phyloP scores from a whole-genome alignment of 352 stramenopile genomes.

The Phytophthora europaea region DNA sequence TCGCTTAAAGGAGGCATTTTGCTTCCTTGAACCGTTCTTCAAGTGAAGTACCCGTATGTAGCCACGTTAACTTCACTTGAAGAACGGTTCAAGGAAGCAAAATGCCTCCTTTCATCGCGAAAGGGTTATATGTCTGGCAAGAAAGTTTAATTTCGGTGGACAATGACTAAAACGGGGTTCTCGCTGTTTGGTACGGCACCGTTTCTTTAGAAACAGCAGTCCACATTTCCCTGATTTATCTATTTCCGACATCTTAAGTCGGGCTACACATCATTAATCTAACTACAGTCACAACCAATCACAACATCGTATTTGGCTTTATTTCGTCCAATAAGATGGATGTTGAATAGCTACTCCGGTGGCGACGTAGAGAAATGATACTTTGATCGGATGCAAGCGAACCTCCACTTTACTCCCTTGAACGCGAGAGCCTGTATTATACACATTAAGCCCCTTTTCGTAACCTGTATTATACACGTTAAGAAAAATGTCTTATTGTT shows the following conservation, averaged over 20 bases:
- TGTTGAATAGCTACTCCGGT: background rate
- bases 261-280: background rate
- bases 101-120: too few relatives aligned
- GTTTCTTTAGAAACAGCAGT: slow-evolving; percentile 1
- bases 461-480: too few relatives aligned
- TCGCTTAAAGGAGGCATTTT: too few relatives aligned
- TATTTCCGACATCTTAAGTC: background rate
- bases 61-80: too few relatives aligned
- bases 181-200: background rate
- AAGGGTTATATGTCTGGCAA: too few relatives aligned
- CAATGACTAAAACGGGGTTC: background rate
- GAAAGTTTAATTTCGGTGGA: too few relatives aligned
- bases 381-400: background rate
- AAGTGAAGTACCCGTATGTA: too few relatives aligned
- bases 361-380: background rate
- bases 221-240: background rate
- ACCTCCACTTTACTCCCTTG: background rate
- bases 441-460: too few relatives aligned
- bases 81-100: too few relatives aligned
- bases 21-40: too few relatives aligned
- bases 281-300: background rate
- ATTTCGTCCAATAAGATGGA: background rate
- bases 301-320: background rate
- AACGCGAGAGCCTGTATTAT: too few relatives aligned
- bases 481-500: too few relatives aligned